These are phyloP conservation scores for Colletotrichum musicola DNA, from an alignment of 2,329 filamentous ascomycete genomes.

Conservation along the genomic window DNA sequence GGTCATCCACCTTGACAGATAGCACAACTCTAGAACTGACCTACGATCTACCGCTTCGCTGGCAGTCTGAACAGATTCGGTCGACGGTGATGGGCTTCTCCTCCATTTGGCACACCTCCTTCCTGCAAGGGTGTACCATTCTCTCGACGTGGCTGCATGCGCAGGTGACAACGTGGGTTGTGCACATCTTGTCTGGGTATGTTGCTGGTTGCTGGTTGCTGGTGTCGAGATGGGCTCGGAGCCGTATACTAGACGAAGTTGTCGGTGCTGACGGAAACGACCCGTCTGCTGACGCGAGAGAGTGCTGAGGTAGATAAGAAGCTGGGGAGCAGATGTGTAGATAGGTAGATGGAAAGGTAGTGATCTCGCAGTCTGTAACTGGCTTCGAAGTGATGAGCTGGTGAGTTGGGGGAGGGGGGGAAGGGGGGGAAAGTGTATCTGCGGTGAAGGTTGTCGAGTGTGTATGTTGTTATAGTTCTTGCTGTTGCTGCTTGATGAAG, in stretches of 20 bases:
- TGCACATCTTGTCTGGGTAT: neutral
- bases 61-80: slow-evolving; percentile 27
- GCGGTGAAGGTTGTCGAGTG: neutral
- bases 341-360: too few species aligned
- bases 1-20: neutral
- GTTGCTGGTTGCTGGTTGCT: neutral
- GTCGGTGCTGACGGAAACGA: neutral
- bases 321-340: too few species aligned
- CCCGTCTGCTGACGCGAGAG: too few species aligned
- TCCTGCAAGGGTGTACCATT: neutral
- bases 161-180: neutral
- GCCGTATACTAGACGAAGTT: neutral
- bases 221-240: neutral
- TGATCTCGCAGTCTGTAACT: too few species aligned
- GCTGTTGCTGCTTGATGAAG: slow-evolving; percentile 24
- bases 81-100: neutral
- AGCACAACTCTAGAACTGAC: slow-evolving; percentile 28
- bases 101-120: neutral
- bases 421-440: neutral
- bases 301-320: too few species aligned
- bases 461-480: neutral
- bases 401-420: too few species aligned
- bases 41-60: slow-evolving; percentile 34
- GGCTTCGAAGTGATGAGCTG: too few species aligned
- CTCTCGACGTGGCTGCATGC: neutral